Percentiles rank a stretch among this genome's conserved stretches.
phyloP scores from a whole-genome alignment of 208 protist genomes.

The Crithidia bombi region DNA sequence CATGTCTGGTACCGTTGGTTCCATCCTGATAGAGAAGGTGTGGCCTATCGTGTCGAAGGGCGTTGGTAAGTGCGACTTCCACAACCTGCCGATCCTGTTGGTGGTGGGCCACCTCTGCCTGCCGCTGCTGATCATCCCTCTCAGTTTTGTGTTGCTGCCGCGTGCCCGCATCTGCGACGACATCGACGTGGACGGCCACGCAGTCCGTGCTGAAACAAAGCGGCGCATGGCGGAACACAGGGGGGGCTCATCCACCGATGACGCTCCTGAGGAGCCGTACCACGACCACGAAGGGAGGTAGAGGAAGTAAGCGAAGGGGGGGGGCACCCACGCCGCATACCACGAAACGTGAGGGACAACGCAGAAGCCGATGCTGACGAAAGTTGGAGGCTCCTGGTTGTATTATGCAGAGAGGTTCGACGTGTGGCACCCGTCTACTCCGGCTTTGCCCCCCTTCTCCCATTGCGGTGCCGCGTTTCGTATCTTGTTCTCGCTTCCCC shows the following conservation, averaged over 20 bases:
- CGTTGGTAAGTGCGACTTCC: conserved; percentile 57
- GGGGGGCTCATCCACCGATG: neutral
- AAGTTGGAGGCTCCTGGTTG: too few relatives aligned
- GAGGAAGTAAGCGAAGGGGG: neutral
- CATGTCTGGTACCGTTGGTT: conserved; percentile 43
- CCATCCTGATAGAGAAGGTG: conserved; percentile 51
- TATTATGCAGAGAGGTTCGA: too few relatives aligned
- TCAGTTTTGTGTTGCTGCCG: conserved; percentile 68
- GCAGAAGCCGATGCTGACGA: too few relatives aligned
- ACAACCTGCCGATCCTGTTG: conserved; percentile 58
- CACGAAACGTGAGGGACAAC: too few relatives aligned
- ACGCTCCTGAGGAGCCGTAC: neutral
- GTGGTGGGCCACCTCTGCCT: conserved; percentile 55
- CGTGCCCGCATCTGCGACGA: conserved; percentile 58
- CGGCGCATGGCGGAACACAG: neutral
- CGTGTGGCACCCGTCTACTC: too few relatives aligned
- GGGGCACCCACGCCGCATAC: neutral
- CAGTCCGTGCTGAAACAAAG: conserved; percentile 2
- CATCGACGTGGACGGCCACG: conserved; percentile 48
- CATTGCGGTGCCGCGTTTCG: too few relatives aligned
- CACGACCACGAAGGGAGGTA: neutral
- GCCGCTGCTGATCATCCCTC: conserved; percentile 57
- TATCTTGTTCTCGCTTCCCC: too few relatives aligned
- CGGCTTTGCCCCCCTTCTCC: too few relatives aligned
- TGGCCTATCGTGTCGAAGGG: conserved; percentile 46